Conservation (phyloP, 306 rosid genomes). For the Sindora glabra region DNA sequence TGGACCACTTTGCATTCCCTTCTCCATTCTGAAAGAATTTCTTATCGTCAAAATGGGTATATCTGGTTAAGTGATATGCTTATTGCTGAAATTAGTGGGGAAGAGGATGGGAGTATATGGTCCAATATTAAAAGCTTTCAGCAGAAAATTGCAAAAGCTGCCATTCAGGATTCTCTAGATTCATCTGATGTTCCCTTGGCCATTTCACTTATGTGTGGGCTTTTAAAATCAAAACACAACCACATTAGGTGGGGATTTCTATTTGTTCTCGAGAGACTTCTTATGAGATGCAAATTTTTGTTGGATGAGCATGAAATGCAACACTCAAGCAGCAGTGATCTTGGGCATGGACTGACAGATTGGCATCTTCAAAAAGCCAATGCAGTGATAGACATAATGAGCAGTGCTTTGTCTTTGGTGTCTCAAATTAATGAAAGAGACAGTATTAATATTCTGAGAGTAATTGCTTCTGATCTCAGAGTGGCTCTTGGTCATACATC, state of each 20-base stretch:
- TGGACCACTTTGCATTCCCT: constrained; percentile 96
- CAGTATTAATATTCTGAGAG: constrained; percentile 88
- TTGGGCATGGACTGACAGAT: constrained; percentile 36
- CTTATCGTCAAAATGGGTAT: constrained; percentile 83
- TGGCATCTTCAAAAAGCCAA: constrained; percentile 86
- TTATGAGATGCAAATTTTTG: constrained; percentile 90
- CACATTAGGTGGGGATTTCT: constrained; percentile 91
- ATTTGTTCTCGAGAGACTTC: constrained; percentile 89
- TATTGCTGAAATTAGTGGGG: constrained; percentile 77
- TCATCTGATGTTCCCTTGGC: constrained; percentile 69
- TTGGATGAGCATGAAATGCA: constrained; percentile 79
- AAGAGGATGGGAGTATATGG: constrained; percentile 59
- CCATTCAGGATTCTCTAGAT: constrained; percentile 56
- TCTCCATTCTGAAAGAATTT: constrained; percentile 79
- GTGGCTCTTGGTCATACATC: constrained; percentile 4
- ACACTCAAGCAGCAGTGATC: constrained; percentile 35
- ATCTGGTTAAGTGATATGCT: constrained; percentile 96
- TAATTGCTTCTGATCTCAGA: constrained; percentile 32
- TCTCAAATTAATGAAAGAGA: constrained; percentile 83
- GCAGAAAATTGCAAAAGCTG: constrained; percentile 61
- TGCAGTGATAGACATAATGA: constrained; percentile 92
- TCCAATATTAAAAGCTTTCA: constrained; percentile 65
- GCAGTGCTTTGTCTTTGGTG: constrained; percentile 78
- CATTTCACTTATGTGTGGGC: constrained; percentile 84
- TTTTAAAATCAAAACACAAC: constrained; percentile 73